phyloP scores from a whole-genome alignment of 345 rosid species.

The Sonneratia caseolaris region DNA sequence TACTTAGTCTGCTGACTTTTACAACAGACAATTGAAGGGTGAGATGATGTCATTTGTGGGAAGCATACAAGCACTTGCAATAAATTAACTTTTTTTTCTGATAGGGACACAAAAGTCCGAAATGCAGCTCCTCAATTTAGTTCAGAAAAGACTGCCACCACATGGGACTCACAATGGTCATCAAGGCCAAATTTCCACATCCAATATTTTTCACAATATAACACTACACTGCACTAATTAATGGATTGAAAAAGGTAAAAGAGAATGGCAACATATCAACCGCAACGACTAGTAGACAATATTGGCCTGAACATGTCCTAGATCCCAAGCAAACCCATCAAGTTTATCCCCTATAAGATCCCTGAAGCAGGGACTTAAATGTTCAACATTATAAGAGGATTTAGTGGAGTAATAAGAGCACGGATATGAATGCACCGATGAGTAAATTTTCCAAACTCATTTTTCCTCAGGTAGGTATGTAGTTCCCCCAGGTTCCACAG shows the following conservation, averaged over 20 bases:
- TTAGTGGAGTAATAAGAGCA: background rate
- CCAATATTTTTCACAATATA: background rate
- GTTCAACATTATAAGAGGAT: background rate
- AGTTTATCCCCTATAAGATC: background rate
- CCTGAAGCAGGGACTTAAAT: background rate
- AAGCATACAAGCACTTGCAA: background rate
- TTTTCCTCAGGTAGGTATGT: too few relatives aligned
- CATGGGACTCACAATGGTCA: background rate
- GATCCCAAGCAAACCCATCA: background rate
- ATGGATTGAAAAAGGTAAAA: background rate
- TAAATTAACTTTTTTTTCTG: background rate
- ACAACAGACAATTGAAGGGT: background rate
- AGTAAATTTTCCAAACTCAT: too few relatives aligned
- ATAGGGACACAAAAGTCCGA: background rate
- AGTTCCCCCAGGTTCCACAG: too few relatives aligned
- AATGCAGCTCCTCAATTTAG: background rate
- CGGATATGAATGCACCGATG: background rate
- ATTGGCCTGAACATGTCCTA: background rate
- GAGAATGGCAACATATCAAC: background rate
- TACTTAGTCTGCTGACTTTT: background rate
- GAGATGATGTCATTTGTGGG: background rate
- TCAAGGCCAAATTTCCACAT: background rate
- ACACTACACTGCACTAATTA: background rate
- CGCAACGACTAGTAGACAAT: background rate
- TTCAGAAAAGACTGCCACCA: background rate